Evolutionary conservation across 202 grass and related monocot genomes (phyloP).

Genomic region (Miscanthus sacchariflorus): DNA sequence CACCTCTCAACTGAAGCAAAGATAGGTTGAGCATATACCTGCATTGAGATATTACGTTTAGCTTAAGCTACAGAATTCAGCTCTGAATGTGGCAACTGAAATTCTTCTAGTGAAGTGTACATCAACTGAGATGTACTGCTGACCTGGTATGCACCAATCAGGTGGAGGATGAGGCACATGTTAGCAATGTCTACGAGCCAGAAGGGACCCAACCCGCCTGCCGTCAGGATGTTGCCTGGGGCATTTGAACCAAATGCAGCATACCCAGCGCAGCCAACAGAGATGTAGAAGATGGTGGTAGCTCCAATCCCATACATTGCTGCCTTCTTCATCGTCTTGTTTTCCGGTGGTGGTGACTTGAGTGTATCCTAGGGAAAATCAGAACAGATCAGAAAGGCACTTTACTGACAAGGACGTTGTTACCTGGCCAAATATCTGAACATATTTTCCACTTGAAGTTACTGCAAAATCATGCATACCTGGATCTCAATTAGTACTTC

Average conservation of each 20-base stretch:
- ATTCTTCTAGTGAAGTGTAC: background rate
- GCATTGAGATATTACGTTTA: background rate
- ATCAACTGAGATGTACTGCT: conserved; percentile 5
- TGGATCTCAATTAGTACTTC: conserved; percentile 94
- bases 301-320: conserved; percentile 73
- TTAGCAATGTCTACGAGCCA: conserved; percentile 90
- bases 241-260: conserved; percentile 83
- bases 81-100: background rate
- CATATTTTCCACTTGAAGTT: background rate
- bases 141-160: conserved; percentile 95
- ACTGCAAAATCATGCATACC: conserved; percentile 39
- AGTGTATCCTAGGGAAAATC: conserved; percentile 74
- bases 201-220: conserved; percentile 70
- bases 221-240: conserved; percentile 89
- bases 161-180: conserved; percentile 85
- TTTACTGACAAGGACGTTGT: background rate
- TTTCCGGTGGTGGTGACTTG: conserved; percentile 77
- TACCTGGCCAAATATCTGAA: background rate
- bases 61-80: conserved; percentile 7
- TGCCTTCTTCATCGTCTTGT: conserved; percentile 92
- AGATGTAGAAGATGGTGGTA: conserved; percentile 92
- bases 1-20: conserved; percentile 69
- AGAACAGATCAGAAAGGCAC: background rate
- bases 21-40: conserved; percentile 87
- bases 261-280: conserved; percentile 82